These are phyloP conservation scores for Alternaria ethzedia DNA, from an alignment of 2,329 filamentous ascomycete species.

Conservation along the genomic window DNA sequence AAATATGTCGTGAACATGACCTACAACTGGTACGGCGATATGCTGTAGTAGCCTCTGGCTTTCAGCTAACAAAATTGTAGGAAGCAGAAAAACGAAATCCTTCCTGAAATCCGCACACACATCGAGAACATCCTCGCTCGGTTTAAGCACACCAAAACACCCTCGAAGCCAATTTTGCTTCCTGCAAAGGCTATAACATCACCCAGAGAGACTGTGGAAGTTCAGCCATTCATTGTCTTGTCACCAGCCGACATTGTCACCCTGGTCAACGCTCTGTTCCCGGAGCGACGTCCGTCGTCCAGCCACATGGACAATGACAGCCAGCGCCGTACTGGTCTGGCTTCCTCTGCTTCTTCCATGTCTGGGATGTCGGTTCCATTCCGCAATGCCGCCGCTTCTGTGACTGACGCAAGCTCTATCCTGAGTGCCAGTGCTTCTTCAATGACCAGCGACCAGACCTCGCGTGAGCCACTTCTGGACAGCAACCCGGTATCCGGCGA, in stretches of 20 bases:
- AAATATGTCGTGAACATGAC: constrained; percentile 79
- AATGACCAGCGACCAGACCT: constrained; percentile 73
- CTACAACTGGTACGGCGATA: constrained; percentile 66
- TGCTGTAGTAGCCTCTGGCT: neutral
- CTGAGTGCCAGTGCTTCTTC: constrained; percentile 76
- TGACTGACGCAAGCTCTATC: constrained; percentile 69
- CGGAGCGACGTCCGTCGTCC: constrained; percentile 71
- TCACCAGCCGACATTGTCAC: constrained; percentile 81
- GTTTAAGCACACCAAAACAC: constrained; percentile 59
- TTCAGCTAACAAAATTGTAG: constrained; percentile 43
- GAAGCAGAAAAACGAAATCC: constrained; percentile 64
- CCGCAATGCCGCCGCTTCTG: constrained; percentile 59
- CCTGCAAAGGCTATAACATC: constrained; percentile 76
- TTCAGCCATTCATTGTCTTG: constrained; percentile 80
- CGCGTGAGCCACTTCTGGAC: constrained; percentile 68
- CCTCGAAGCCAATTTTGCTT: constrained; percentile 64
- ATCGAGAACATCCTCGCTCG: constrained; percentile 74
- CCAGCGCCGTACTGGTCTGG: constrained; percentile 55
- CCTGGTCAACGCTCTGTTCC: constrained; percentile 82
- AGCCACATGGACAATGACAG: constrained; percentile 52
- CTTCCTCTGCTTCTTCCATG: constrained; percentile 57
- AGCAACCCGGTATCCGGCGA: constrained; percentile 31
- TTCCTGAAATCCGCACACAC: constrained; percentile 68
- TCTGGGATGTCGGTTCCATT: constrained; percentile 59
- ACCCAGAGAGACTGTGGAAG: constrained; percentile 75